Base-by-base conservation (phyloP, 106 monocot genomes). In the Dendrobium catenatum region DNA sequence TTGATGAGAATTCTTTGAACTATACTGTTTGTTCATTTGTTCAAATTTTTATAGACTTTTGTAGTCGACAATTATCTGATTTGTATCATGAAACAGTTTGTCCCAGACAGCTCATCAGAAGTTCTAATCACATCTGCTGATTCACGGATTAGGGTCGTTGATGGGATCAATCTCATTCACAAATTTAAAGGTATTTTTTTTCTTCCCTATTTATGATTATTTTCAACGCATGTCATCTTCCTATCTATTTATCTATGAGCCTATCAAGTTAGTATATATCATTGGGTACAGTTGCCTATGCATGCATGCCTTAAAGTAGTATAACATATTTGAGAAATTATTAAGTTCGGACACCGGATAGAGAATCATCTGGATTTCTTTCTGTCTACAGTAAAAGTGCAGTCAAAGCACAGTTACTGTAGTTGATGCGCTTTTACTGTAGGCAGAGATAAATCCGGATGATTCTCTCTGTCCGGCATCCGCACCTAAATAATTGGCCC, bases 111-210 rank as follows among this genome's bases (percentile, higher is more conserved):
- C 81, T 88, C 82, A 24, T 85, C 94, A 15, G 94, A 94, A 88
- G 92, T 91, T 72, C 82, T 98, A 29, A 81, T 98, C 59, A 97
- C 96, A 40, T 94, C 96, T 43, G 96, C 96, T 83, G 96, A 97
- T 87, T 97, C 96, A 70, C 82, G 94, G 82, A 97, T 97, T 51
- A 85, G 97, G 42, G 85, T 94, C 40, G 86, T 95, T 77, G 91
- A 98, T 85, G 89, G 93, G 76, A 79, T 81, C 77, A 89, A 94
- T 78, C 67, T 98, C 6, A 90, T 93, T 37, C 94, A 93, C 79
- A 98, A 93, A 78, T 94, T 94, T 43, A 98, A 93, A 92, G 97
- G 97, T 95, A 11, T 26, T 2, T 70, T 70, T 37, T 16, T 27
- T 70, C 3, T 64, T 64, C 20, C 6, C 64, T 33, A 61, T 33